Evolutionary conservation across 768 basidiomycete species (phyloP).

Genomic region (Hydnum rufescens): DNA sequence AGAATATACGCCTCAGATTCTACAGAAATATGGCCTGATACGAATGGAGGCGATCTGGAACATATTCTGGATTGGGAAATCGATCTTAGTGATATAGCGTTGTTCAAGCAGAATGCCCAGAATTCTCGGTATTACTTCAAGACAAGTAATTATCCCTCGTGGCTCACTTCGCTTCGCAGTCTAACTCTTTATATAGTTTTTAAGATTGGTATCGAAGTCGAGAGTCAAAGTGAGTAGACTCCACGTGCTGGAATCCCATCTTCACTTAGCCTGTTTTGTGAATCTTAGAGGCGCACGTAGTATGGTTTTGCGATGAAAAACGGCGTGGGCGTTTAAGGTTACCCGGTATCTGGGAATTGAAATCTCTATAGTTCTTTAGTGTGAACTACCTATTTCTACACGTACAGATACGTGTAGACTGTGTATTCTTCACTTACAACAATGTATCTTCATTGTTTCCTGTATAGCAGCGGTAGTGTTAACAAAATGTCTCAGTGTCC

Average conservation of each 20-base stretch:
- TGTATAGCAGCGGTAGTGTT: too few relatives aligned
- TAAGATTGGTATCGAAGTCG: slow-evolving; percentile 56
- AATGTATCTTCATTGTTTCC: too few relatives aligned
- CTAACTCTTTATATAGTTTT: background rate
- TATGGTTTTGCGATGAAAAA: slow-evolving; percentile 48
- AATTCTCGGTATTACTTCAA: slow-evolving; percentile 47
- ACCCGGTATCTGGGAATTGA: slow-evolving; percentile 62
- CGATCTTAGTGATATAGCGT: slow-evolving; percentile 55
- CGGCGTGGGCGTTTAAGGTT: slow-evolving; percentile 52
- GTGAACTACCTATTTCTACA: too few relatives aligned
- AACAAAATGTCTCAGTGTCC: too few relatives aligned
- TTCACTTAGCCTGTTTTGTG: too few relatives aligned
- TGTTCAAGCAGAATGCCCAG: slow-evolving; percentile 54
- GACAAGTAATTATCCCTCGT: slow-evolving; percentile 32
- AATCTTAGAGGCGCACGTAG: too few relatives aligned
- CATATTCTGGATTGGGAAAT: slow-evolving; percentile 44
- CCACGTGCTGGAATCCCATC: slow-evolving; percentile 68
- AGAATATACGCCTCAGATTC: slow-evolving; percentile 58
- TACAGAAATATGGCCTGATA: slow-evolving; percentile 64
- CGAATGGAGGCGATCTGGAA: slow-evolving; percentile 34
- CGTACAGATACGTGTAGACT: too few relatives aligned
- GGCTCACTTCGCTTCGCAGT: background rate
- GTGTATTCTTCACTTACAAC: too few relatives aligned
- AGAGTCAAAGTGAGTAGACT: too few relatives aligned
- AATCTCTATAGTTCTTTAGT: slow-evolving; percentile 32